Evolutionary conservation across 768 basidiomycete genomes (phyloP).

Genomic region (Leucosporidium scottii): DNA sequence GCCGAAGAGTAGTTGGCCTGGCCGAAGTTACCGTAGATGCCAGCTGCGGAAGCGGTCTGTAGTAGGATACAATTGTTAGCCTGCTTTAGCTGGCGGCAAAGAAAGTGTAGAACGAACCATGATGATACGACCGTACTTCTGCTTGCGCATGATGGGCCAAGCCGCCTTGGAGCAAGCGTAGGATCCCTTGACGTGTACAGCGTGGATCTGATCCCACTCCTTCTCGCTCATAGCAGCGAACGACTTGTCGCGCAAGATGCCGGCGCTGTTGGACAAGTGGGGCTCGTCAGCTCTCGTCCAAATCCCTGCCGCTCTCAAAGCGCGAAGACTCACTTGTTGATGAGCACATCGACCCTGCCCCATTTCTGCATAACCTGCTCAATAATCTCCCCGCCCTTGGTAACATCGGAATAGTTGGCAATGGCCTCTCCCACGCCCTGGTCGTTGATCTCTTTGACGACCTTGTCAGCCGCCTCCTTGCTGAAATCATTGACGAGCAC

Average conservation of each 20-base stretch:
- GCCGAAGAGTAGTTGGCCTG: slow-evolving; percentile 97
- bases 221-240: slow-evolving; percentile 97
- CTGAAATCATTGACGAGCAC: slow-evolving; percentile 95
- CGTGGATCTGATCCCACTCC: slow-evolving; percentile 38
- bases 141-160: slow-evolving; percentile 91
- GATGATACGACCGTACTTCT: slow-evolving; percentile 87
- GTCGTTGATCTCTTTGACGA: slow-evolving; percentile 4
- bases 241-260: slow-evolving; percentile 43
- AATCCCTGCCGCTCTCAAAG: too few relatives aligned
- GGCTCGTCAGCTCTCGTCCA: background rate
- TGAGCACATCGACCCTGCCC: slow-evolving; percentile 57
- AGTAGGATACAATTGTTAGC: background rate
- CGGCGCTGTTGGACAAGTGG: slow-evolving; percentile 65
- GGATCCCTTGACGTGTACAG: slow-evolving; percentile 76
- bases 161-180: slow-evolving; percentile 88
- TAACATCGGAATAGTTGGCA: slow-evolving; percentile 74
- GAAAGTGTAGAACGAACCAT: slow-evolving; percentile 46
- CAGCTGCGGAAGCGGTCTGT: slow-evolving; percentile 79
- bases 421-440: slow-evolving; percentile 52
- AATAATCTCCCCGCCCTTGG: slow-evolving; percentile 79
- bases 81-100: background rate
- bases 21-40: slow-evolving; percentile 71
- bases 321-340: slow-evolving; percentile 7
- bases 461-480: slow-evolving; percentile 67
- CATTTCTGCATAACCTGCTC: slow-evolving; percentile 77